Evolutionary conservation across 352 stramenopile genomes (phyloP), one percentile per base, ranked within the genome.

Genomic region (Phytophthora agathidicida): DNA sequence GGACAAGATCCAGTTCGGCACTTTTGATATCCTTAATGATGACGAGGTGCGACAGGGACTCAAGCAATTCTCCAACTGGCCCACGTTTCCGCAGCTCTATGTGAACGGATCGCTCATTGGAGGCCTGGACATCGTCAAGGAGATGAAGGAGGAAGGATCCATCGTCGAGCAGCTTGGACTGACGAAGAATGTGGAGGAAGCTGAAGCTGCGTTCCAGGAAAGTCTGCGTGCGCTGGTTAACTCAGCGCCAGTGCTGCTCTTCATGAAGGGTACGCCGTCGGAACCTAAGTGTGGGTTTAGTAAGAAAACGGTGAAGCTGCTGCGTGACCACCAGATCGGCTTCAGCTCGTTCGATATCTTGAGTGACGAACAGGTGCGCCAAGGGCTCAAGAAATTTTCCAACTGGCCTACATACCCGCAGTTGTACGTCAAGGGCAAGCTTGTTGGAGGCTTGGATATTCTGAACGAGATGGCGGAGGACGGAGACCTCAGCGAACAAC

Each of bases 361-460:
- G 24, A 84, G 74, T 39, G 93, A 98, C 68, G 86, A 96, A 5
- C 83, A 97, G 37, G 95, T 99, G 39, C 90, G 97, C 52, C 94
- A 99, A 60, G 96, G 96, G 5, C 82, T 99, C 32, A 99, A 99
- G 75, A 89, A 80, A 30, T 96, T 98, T 58, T 98, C 82, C 22
- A 95, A 99, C 78, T 99, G 97, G 97, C 96, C 96, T 0, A 99
- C 97, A 20, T 99, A 98, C 72, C 97, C 97, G 26, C 96, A 99
- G 83, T 67, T 99, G 5, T 98, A 98, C 75, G 93, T 98, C 7
- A 92, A 93, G 54, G 96, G 96, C n/a, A 87, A 97, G 60, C 71
- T 98, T 16, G 52, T 98, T 42, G 96, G 96, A 16, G 96, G 96
- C 1, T 75, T 98, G 6, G 96, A 98, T 70, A 98, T 98, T 65